phyloP scores from a whole-genome alignment of 1,139 yeast species.

The Pichia sp. region DNA sequence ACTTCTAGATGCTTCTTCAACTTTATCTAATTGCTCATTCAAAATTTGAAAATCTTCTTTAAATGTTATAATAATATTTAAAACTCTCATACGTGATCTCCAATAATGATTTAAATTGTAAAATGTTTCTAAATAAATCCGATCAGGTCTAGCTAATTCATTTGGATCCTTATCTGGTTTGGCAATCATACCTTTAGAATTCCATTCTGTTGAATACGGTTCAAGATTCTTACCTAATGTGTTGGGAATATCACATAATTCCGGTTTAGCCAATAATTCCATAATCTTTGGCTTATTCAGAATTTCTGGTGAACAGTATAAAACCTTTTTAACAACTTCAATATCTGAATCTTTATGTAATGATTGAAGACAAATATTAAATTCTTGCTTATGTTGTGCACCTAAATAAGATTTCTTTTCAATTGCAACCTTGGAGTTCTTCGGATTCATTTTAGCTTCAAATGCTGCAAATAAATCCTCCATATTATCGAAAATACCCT shows the following conservation, averaged over 20 bases:
- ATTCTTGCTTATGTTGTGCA: conserved; percentile 79
- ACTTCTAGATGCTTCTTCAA: conserved; percentile 61
- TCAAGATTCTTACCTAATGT: conserved; percentile 57
- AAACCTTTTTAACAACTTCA: conserved; percentile 57
- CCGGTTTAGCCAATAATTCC: conserved; percentile 76
- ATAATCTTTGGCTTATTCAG: conserved; percentile 63
- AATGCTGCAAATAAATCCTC: conserved; percentile 76
- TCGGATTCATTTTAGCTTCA: conserved; percentile 52
- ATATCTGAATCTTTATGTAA: conserved; percentile 58
- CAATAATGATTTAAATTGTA: conserved; percentile 75
- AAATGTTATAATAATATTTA: conserved; percentile 52
- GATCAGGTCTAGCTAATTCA: conserved; percentile 71
- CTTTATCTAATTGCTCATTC: conserved; percentile 49
- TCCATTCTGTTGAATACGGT: conserved; percentile 65
- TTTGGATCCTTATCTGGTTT: conserved; percentile 70
- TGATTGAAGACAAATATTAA: conserved; percentile 87
- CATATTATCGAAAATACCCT: conserved; percentile 70
- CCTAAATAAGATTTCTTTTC: conserved; percentile 60
- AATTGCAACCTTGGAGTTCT: conserved; percentile 36
- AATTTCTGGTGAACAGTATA: conserved; percentile 68
- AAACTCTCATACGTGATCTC: conserved; percentile 72
- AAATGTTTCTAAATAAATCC: conserved; percentile 65
- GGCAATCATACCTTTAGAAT: conserved; percentile 25
- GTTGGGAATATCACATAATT: conserved; percentile 64
- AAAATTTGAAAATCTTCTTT: conserved; percentile 71